These are phyloP conservation scores for barley (Hordeum vulgare) DNA, from an alignment of 176 grass and related monocot species.

Conservation along the genomic window DNA sequence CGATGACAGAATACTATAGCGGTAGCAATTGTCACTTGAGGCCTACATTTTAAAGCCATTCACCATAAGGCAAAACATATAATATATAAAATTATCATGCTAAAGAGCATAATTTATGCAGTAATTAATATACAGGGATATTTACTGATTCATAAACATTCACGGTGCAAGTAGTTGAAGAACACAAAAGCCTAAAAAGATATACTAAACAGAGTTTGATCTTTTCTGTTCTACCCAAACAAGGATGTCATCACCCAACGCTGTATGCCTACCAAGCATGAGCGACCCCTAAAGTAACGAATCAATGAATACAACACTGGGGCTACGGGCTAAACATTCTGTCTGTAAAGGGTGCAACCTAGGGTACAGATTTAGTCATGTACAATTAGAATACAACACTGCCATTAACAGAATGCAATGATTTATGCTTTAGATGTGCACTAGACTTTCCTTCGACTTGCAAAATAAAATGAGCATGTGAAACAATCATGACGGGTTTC, in stretches of 20 bases:
- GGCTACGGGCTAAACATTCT: not conserved
- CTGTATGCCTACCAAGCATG: not conserved
- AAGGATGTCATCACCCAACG: not conserved
- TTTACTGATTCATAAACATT: not conserved
- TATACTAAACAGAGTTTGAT: not conserved
- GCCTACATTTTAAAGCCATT: constrained; percentile 44
- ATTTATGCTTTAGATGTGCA: not conserved
- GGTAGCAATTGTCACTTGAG: constrained; percentile 87
- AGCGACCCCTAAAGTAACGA: not conserved
- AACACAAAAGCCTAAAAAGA: not conserved
- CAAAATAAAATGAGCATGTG: not conserved
- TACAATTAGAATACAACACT: not conserved
- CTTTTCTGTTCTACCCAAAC: constrained; percentile 1
- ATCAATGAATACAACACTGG: not conserved
- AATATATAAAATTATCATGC: not conserved
- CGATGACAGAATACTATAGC: constrained; percentile 86
- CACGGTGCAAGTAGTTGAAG: not conserved
- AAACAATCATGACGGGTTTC: not conserved
- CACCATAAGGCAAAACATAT: not conserved
- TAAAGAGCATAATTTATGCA: not conserved
- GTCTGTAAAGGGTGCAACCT: not conserved
- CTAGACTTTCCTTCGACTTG: not conserved
- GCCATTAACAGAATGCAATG: not conserved
- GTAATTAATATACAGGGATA: not conserved
- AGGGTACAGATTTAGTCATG: not conserved